phyloP scores from a whole-genome alignment of 441 rosid species.

The Lepidium campestre region DNA sequence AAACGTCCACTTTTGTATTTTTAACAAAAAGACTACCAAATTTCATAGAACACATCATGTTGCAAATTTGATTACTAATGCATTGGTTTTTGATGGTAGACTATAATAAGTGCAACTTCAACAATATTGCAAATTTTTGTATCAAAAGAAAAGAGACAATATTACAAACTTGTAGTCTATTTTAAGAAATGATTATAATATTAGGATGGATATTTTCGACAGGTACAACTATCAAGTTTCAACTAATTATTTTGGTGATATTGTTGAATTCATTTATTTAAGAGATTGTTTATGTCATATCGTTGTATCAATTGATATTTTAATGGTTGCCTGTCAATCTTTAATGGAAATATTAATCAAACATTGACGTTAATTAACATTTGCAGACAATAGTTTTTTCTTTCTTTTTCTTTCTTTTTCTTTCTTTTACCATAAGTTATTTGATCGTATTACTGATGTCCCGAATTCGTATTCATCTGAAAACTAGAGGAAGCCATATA shows the following conservation, averaged over 20 bases:
- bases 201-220: background rate
- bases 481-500: too few species aligned
- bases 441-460: too few species aligned
- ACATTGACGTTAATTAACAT: constrained; percentile 6
- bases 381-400: constrained; percentile 6
- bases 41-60: background rate
- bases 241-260: constrained; percentile 8
- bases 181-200: background rate
- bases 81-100: background rate
- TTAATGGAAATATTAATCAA: background rate
- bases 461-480: too few species aligned
- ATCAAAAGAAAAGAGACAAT: too few species aligned
- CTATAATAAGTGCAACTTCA: background rate
- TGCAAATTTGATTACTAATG: background rate
- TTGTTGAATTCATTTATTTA: background rate
- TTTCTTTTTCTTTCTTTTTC: too few species aligned
- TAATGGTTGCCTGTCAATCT: background rate
- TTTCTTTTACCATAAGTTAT: too few species aligned
- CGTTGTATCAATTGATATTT: background rate
- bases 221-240: constrained; percentile 13
- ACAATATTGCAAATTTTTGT: background rate
- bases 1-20: background rate
- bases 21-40: background rate
- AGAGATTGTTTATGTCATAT: background rate
- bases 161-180: too few species aligned